Evolutionary conservation across 164 flowering plant species (phyloP), one percentile per base, ranked within the genome.

Genomic region (Vitis riparia): DNA sequence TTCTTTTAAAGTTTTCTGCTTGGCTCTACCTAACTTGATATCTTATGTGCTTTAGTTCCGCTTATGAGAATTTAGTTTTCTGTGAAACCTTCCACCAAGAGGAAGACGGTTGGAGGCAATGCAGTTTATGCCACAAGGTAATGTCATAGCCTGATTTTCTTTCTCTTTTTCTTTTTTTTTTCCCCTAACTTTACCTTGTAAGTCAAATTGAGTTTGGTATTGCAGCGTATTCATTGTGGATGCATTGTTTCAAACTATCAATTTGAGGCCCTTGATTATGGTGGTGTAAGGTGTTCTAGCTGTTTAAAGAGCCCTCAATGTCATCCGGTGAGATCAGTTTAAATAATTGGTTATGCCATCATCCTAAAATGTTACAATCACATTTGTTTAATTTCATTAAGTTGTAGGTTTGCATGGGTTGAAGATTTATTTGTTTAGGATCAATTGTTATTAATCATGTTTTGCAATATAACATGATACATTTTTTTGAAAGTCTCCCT

Each of bases 101-200:
- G n/a, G 87, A 89, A 78, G 61, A 84, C 75, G 93, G 93, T 47
- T 89, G 93, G 93, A 85, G 91, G 73, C 80, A 85, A 59, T 89
- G 93, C 82, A 77, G 62, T 56, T 37, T 72, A 8, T 89, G 93
- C 68, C 47, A 71, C 67, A 89, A 83, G 89, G 93, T 85, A 70
- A 63, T 59, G 32, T 57, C 1, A 29, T 60, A 8, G 12, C 5
- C 19, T 51, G 14, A 11, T 32, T 11, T 62, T 59, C 1, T 2
- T 17, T 17, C 59, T 8, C 11, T 27, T 9, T 5, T 6, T 8
- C 6, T 63, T 30, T 61, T 44, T 55, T 19, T 13, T 58, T 11
- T 17, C 0, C 62, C 62, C 14, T 9, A 47, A 29, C 12, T 32
- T 32, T 32, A 27, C 47, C 29, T 32, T 32, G 13, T 37, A 52